A percentile compares a stretch with the other conserved stretches of the same genome.
Evolutionary conservation across 179 eudicot species (phyloP).

Genomic region (Carnegiea gigantea): DNA sequence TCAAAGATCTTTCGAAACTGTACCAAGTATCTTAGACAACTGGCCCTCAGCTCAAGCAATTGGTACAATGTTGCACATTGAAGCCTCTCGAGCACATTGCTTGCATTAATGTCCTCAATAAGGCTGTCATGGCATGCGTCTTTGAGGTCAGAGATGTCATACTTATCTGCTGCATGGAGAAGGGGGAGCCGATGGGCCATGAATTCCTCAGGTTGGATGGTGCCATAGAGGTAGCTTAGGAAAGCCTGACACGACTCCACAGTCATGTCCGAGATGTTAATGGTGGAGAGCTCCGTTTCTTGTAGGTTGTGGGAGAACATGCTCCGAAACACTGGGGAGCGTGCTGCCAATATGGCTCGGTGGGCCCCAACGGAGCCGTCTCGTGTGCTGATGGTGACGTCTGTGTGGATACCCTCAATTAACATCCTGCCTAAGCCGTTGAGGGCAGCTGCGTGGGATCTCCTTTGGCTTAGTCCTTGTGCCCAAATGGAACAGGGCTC

Average conservation of each 20-base stretch:
- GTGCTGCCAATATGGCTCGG: conserved; percentile 74
- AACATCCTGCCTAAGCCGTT: conserved; percentile 63
- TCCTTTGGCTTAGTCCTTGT: conserved; percentile 40
- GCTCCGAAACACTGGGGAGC: conserved; percentile 79
- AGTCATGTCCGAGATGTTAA: conserved; percentile 81
- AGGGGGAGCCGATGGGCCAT: conserved; percentile 59
- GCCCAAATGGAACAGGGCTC: conserved; percentile 74
- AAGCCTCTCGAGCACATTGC: conserved; percentile 80
- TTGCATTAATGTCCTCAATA: conserved; percentile 68
- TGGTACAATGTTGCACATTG: conserved; percentile 67
- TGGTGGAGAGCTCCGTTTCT: conserved; percentile 64
- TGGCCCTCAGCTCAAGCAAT: conserved; percentile 59
- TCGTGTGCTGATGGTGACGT: conserved; percentile 65
- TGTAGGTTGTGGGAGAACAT: conserved; percentile 80
- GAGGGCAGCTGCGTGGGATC: conserved; percentile 51
- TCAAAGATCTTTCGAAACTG: conserved; percentile 84
- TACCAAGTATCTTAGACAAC: conserved; percentile 72
- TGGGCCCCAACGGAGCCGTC: conserved; percentile 74
- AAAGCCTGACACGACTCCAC: conserved; percentile 65
- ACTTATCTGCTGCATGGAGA: conserved; percentile 82
- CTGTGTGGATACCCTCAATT: conserved; percentile 77
- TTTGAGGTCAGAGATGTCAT: conserved; percentile 71
- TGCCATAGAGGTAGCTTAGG: conserved; percentile 70
- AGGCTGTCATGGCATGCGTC: conserved; percentile 82
- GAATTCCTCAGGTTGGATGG: conserved; percentile 53